Evolutionary conservation across 495 filamentous ascomycete species (phyloP).

Genomic region (Saxispiralis lemnorum): DNA sequence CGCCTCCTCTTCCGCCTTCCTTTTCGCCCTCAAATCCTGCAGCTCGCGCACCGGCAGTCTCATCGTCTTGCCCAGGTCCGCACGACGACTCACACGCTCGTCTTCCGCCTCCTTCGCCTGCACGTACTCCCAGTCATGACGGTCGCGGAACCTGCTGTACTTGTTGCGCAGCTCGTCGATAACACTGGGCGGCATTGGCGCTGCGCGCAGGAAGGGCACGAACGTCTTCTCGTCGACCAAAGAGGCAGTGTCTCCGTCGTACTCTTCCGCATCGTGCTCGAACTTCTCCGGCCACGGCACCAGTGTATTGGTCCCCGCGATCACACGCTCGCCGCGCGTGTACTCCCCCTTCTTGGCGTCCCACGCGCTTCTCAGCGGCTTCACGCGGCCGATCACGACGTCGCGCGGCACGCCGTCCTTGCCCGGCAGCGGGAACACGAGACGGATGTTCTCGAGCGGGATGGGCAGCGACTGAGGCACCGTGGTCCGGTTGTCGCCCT

Average conservation of each 20-base stretch:
- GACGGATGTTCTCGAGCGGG: constrained; percentile 51
- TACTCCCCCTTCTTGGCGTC: constrained; percentile 30
- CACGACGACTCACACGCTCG: constrained; percentile 41
- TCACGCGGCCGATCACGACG: constrained; percentile 56
- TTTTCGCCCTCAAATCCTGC: constrained; percentile 24
- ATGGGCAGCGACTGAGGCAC: constrained; percentile 34
- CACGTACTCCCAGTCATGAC: constrained; percentile 56
- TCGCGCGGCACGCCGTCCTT: constrained; percentile 44
- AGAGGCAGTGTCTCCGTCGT: constrained; percentile 53
- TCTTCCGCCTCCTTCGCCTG: constrained; percentile 39
- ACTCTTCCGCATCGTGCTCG: constrained; percentile 33
- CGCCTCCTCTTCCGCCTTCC: constrained; percentile 20
- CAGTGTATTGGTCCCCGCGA: constrained; percentile 40
- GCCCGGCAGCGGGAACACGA: constrained; percentile 59
- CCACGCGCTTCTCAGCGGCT: constrained; percentile 18
- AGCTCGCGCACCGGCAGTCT: constrained; percentile 36
- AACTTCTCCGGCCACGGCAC: constrained; percentile 57
- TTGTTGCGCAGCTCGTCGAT: constrained; percentile 79
- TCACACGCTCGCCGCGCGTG: constrained; percentile 30
- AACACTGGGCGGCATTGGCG: constrained; percentile 63
- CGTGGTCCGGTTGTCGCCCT: neutral
- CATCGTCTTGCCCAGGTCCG: constrained; percentile 36
- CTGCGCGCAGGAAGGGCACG: constrained; percentile 49
- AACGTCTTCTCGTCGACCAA: constrained; percentile 61
- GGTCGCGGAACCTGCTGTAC: constrained; percentile 63